Base-by-base conservation (phyloP, 78 protist species). In the Dictyostelium purpureum region DNA sequence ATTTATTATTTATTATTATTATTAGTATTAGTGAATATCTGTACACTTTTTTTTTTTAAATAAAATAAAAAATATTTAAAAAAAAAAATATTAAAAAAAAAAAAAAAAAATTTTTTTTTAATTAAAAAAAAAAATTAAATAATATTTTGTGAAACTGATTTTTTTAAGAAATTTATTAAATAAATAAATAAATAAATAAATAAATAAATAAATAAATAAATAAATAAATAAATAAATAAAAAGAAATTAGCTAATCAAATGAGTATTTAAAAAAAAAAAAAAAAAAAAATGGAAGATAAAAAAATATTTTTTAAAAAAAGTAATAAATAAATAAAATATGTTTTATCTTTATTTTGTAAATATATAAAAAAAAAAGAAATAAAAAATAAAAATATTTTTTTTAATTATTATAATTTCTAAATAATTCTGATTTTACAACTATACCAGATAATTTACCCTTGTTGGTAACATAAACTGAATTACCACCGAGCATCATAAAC, bases 401-500 rank as follows among this genome's bases (percentile, higher is more conserved):
- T 24, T 56, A 31, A 24, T 56, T 56, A 71, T 71, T 19, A 45
- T 35, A 19, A n/a, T 78, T 78, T 61, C 47, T 24, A 4, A 79
- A 56, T 3, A 79, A 26, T 31, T 63, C 75, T 12, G 77, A 43
- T 57, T 82, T 82, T 2, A 42, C 37, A 2, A 82, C 61, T 10
- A 82, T 42, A 42, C 90, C 90, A 18, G 61, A 49, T n/a, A 82
- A 54, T 56, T 71, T 61, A 26, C 90, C 90, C 1, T 40, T 21
- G 14, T 82, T 47, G 2, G 77, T 37, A 2, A 82, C 90, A 70
- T 54, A 82, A 0, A 82, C 2, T 31, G 70, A 49, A 70, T 79
- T 79, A 21, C 88, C 88, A 45, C 88, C 88, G 42, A 79, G 33
- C 88, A 79, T 79, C 88, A 79, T 79, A 65, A 79, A 79, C 88